These are phyloP conservation scores for Metschnikowia dekortorum DNA, from an alignment of 805 yeast species.

Conservation along the genomic window DNA sequence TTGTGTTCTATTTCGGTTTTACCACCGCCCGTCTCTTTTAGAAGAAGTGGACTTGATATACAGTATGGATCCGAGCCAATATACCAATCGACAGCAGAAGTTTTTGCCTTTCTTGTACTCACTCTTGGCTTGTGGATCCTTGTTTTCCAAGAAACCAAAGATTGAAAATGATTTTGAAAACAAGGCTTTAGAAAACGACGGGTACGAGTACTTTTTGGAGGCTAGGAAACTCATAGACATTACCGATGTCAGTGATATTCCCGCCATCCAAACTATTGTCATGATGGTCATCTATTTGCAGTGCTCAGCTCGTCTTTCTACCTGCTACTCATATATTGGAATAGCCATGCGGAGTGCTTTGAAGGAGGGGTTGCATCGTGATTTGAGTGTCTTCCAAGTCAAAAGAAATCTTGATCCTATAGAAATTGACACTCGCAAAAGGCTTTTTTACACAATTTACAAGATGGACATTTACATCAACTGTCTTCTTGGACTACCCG, in stretches of 20 bases:
- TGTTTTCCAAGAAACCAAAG: conserved; percentile 48
- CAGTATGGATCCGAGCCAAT: conserved; percentile 67
- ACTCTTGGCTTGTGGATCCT: conserved; percentile 84
- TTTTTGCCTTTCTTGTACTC: conserved; percentile 79
- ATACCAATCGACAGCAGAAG: conserved; percentile 67
- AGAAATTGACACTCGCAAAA: conserved; percentile 75
- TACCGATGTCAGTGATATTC: conserved; percentile 76
- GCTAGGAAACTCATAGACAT: conserved; percentile 78
- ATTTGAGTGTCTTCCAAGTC: conserved; percentile 46
- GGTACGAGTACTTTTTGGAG: conserved; percentile 73
- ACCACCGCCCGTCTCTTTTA: conserved; percentile 77
- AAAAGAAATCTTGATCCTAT: conserved; percentile 63
- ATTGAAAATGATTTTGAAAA: conserved; percentile 14
- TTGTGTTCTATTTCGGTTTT: conserved; percentile 78
- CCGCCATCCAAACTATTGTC: conserved; percentile 79
- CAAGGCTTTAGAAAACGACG: conserved; percentile 62
- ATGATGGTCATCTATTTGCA: conserved; percentile 83
- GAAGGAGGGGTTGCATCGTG: conserved; percentile 79
- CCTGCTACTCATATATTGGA: conserved; percentile 87
- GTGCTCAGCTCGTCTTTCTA: conserved; percentile 80
- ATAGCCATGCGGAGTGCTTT: conserved; percentile 79
- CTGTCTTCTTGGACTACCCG: conserved; percentile 81
- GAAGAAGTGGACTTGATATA: conserved; percentile 72
- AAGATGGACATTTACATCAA: conserved; percentile 89
- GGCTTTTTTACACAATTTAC: conserved; percentile 84